phyloP scores from a whole-genome alignment of 2,329 filamentous ascomycete species.

The Calonectria naviculata region DNA sequence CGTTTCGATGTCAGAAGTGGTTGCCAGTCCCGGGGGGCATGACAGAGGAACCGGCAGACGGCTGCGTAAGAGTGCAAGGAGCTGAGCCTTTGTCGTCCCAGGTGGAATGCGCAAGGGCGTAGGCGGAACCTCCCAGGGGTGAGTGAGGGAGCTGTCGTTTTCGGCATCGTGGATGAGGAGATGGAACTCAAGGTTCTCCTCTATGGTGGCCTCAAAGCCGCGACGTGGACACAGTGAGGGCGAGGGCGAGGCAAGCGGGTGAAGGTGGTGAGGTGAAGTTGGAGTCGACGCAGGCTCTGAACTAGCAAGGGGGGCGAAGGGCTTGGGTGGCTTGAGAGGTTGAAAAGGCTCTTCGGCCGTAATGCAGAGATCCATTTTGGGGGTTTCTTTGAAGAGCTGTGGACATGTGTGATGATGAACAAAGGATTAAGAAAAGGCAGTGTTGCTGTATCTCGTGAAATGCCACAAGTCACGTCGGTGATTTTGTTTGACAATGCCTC shows the following conservation, averaged over 20 bases:
- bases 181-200: slow-evolving; percentile 32
- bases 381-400: background rate
- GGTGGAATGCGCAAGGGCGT: slow-evolving; percentile 28
- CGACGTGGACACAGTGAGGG: background rate
- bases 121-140: slow-evolving; percentile 38
- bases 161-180: slow-evolving; percentile 35
- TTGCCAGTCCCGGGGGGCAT: background rate
- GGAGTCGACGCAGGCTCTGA: slow-evolving; percentile 5
- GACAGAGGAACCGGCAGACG: slow-evolving; percentile 24
- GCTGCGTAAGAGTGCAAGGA: slow-evolving; percentile 37
- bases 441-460: too few relatives aligned
- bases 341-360: slow-evolving; percentile 40
- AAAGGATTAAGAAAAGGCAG: background rate
- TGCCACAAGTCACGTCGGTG: background rate
- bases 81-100: slow-evolving; percentile 36
- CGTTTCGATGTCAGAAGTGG: background rate
- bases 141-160: slow-evolving; percentile 38
- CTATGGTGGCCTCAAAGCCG: background rate
- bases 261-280: slow-evolving; percentile 18
- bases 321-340: slow-evolving; percentile 24
- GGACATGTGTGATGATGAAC: background rate
- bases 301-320: slow-evolving; percentile 22
- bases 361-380: slow-evolving; percentile 39
- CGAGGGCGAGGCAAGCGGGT: slow-evolving; percentile 12
- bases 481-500: background rate